A percentile compares a stretch with the other conserved stretches of the same genome.
Evolutionary conservation across 1,139 yeast genomes (phyloP).

Genomic region (Magnusiomyces sp.): DNA sequence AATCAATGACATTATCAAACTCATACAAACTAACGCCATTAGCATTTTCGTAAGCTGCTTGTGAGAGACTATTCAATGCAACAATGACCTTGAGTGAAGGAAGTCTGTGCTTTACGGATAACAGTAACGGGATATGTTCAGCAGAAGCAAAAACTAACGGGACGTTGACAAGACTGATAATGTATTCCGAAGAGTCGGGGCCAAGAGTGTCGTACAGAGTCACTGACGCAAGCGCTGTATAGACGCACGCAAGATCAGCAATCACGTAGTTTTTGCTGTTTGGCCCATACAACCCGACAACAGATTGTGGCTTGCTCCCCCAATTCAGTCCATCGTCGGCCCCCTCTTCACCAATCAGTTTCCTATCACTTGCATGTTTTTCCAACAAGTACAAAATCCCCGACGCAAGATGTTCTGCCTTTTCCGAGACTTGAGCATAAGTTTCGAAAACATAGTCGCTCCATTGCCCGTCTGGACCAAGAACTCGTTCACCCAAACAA

Average conservation of each 20-base stretch:
- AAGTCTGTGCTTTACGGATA: conserved; percentile 33
- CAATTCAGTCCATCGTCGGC: conserved; percentile 19
- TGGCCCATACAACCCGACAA: conserved; percentile 46
- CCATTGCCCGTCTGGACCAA: conserved; percentile 21
- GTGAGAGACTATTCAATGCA: background rate
- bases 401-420: background rate
- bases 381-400: background rate
- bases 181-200: conserved; percentile 47
- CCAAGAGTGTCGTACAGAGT: conserved; percentile 60
- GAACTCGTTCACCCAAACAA: conserved; percentile 46
- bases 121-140: conserved; percentile 38
- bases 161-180: conserved; percentile 45
- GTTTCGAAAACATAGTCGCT: background rate
- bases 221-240: conserved; percentile 44
- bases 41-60: conserved; percentile 29
- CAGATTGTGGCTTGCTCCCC: too few species aligned
- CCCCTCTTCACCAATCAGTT: conserved; percentile 9
- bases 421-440: background rate
- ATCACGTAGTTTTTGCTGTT: conserved; percentile 54
- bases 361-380: too few species aligned
- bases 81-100: conserved; percentile 35
- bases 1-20: conserved; percentile 42
- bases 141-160: conserved; percentile 47
- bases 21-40: conserved; percentile 36
- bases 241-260: conserved; percentile 48